phyloP scores from a whole-genome alignment of 257 asterid genomes.

The Plantago major region DNA sequence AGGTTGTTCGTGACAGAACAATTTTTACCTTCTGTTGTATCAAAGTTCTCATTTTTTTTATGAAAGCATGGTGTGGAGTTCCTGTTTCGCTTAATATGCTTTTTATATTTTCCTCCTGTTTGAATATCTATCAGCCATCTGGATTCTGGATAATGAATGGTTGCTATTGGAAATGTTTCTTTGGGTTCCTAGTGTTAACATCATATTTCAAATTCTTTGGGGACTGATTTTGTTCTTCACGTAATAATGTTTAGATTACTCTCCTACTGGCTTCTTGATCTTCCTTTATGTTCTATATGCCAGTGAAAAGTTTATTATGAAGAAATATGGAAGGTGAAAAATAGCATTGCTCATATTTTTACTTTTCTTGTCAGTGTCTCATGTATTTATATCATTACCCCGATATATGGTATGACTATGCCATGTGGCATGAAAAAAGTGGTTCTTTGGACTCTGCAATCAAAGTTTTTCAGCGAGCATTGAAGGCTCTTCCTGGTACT shows the following conservation, averaged over 20 bases:
- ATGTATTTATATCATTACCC: slow-evolving; percentile 97
- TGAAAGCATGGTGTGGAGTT: too few relatives aligned
- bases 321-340: slow-evolving; percentile 5
- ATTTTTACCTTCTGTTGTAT: too few relatives aligned
- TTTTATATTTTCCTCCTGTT: too few relatives aligned
- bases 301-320: background rate
- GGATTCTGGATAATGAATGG: too few relatives aligned
- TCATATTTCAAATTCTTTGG: too few relatives aligned
- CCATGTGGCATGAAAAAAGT: slow-evolving; percentile 87
- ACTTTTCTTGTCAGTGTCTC: slow-evolving; percentile 66
- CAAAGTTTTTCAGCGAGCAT: slow-evolving; percentile 85
- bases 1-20: too few relatives aligned
- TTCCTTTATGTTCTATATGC: background rate
- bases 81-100: too few relatives aligned
- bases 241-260: slow-evolving; percentile 4
- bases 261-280: slow-evolving; percentile 10
- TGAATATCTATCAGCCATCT: too few relatives aligned
- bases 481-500: slow-evolving; percentile 97
- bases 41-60: too few relatives aligned
- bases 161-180: too few relatives aligned
- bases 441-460: slow-evolving; percentile 80
- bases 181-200: too few relatives aligned
- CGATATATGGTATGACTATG: slow-evolving; percentile 96
- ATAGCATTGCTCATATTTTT: slow-evolving; percentile 22
- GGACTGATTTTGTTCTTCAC: background rate